A percentile compares a stretch with the other conserved stretches of the same genome.
Evolutionary conservation across 306 rosid genomes (phyloP).

Genomic region (Dalbergia cochinchinensis): DNA sequence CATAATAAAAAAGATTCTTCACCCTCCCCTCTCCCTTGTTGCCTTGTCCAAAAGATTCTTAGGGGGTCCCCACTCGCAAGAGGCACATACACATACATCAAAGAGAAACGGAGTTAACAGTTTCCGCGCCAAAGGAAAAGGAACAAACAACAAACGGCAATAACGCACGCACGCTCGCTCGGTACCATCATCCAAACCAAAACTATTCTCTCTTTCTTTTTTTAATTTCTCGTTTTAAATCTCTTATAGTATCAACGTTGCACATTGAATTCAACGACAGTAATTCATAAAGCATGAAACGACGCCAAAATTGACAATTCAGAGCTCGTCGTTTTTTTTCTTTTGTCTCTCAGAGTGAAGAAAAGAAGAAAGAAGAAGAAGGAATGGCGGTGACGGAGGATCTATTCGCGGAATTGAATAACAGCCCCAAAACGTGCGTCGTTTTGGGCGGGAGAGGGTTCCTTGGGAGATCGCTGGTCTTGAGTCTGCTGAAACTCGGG

Average conservation of each 20-base stretch:
- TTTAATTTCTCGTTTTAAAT: neutral
- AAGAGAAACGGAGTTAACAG: slow-evolving; percentile 35
- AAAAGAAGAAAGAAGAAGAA: neutral
- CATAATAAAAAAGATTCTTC: slow-evolving; percentile 17
- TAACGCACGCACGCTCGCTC: neutral
- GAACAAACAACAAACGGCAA: neutral
- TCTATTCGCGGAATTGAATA: slow-evolving; percentile 62
- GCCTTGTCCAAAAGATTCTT: slow-evolving; percentile 43
- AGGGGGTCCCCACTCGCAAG: slow-evolving; percentile 42
- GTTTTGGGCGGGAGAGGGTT: slow-evolving; percentile 84
- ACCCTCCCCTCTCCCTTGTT: neutral
- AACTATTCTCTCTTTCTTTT: neutral
- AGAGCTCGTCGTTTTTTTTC: slow-evolving; percentile 14
- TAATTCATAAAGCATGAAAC: neutral
- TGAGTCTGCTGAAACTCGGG: slow-evolving; percentile 63
- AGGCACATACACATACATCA: neutral
- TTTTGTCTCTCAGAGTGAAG: neutral
- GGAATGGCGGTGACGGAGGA: slow-evolving; percentile 68
- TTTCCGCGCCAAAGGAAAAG: slow-evolving; percentile 54
- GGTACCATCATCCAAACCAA: neutral
- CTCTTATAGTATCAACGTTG: neutral
- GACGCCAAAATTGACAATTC: neutral
- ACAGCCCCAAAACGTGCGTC: slow-evolving; percentile 69
- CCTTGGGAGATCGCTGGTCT: slow-evolving; percentile 78
- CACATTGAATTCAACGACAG: neutral